These are phyloP conservation scores for Cyclotella cryptica DNA, from an alignment of 108 stramenopile species.

Conservation along the genomic window DNA sequence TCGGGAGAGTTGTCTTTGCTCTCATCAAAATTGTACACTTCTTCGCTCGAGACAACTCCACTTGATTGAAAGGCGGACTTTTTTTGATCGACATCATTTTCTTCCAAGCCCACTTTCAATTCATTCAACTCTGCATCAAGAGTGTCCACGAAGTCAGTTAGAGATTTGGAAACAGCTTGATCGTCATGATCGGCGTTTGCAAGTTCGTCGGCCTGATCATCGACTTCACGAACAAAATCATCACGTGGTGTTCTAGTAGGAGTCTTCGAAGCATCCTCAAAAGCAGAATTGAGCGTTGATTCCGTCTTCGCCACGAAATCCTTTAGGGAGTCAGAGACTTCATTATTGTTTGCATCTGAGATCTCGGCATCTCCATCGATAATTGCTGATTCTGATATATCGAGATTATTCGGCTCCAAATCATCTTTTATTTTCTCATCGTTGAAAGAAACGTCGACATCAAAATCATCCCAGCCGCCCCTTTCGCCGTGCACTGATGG, in stretches of 20 bases:
- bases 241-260: neutral
- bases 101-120: constrained; percentile 1
- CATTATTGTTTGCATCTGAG: neutral
- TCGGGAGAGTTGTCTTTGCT: constrained; percentile 49
- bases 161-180: constrained; percentile 25
- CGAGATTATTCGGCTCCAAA: neutral
- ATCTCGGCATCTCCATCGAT: neutral
- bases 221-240: neutral
- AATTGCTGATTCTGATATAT: neutral
- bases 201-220: neutral
- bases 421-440: neutral
- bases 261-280: constrained; percentile 21
- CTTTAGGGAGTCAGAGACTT: constrained; percentile 29
- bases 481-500: neutral
- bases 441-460: constrained; percentile 12
- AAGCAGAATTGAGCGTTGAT: constrained; percentile 29
- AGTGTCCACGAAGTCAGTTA: constrained; percentile 35
- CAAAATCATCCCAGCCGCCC: neutral
- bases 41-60: neutral
- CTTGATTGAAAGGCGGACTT: neutral
- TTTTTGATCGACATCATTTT: neutral
- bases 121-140: constrained; percentile 39
- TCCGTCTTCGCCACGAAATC: constrained; percentile 46
- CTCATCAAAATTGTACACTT: constrained; percentile 28
- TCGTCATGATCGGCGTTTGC: neutral